A percentile compares a stretch with the other conserved stretches of the same genome.
Conservation (phyloP, 2,329 filamentous ascomycete genomes). For the Phaeosphaeria sp. region DNA sequence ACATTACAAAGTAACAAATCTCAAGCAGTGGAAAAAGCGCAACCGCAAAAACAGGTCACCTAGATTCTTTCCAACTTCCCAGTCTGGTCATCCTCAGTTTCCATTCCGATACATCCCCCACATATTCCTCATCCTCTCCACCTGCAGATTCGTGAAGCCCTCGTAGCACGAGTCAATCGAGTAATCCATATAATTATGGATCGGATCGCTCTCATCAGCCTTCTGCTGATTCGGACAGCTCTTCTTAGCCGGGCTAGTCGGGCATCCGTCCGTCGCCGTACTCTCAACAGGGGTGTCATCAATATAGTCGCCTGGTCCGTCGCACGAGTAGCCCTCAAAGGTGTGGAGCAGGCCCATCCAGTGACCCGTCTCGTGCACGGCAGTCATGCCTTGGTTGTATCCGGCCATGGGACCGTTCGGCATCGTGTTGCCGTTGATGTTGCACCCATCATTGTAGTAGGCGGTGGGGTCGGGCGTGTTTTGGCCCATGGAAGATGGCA, state of each 20-base stretch:
- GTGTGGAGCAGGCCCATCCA: constrained; percentile 57
- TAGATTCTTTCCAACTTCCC: neutral
- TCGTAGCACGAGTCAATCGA: constrained; percentile 62
- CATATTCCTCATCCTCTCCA: constrained; percentile 59
- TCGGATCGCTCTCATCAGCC: constrained; percentile 52
- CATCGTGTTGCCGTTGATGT: constrained; percentile 64
- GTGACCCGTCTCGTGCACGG: constrained; percentile 57
- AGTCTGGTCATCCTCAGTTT: constrained; percentile 24
- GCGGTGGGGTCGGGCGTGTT: constrained; percentile 45
- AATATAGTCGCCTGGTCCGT: constrained; percentile 54
- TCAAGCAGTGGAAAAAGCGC: constrained; percentile 5
- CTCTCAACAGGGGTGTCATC: constrained; percentile 52
- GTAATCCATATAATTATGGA: constrained; percentile 69
- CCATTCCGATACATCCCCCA: constrained; percentile 54
- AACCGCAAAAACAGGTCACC: neutral
- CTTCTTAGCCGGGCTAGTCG: constrained; percentile 55
- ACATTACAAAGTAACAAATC: constrained; percentile 3
- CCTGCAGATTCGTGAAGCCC: constrained; percentile 59
- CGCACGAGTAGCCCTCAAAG: constrained; percentile 55
- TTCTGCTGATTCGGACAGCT: constrained; percentile 56
- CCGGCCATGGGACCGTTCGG: constrained; percentile 56
- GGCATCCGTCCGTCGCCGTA: constrained; percentile 62
- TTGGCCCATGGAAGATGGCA: constrained; percentile 51
- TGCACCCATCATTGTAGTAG: constrained; percentile 64
- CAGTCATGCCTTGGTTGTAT: constrained; percentile 58